Evolutionary conservation across 1,284 basidiomycete genomes (phyloP), one percentile per base, ranked within the genome.

Genomic region (Sanghuangporus sanghuang): DNA sequence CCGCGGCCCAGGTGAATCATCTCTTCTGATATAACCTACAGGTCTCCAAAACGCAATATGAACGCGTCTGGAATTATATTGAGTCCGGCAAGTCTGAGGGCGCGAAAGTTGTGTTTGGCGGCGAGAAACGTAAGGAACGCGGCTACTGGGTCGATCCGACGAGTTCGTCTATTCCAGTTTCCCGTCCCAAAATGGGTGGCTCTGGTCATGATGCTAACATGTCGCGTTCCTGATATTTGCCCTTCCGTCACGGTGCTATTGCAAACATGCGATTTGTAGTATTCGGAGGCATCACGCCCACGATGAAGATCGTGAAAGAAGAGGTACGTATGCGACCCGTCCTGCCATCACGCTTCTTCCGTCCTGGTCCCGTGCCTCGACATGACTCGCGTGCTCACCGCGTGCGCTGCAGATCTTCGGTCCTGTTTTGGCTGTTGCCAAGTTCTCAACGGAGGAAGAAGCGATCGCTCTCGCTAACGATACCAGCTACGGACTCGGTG

Each of bases 61-160:
- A 98, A 74, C 90, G 91, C 68, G 87, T 98, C 59, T 89, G 94
- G 84, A 77, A 78, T 14, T 98, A 95, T 75, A 96, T 99, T 70
- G 90, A 96, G 69, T 80, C 82, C 1, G 96, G 95, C 39, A 93
- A 92, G 75, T 72, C 84, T 67, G 87, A 92, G 71, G 96, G 96
- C 18, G 96, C 96, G 21, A 90, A 84, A 68, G 77, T 89, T 23
- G 77, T 86, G 39, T 78, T 92, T 6, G 96, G 96, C 36, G 96
- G 95, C 27, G 79, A 84, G 71, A 91, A 87, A 74, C 79, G 87
- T 68, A 61, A 77, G 1, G 81, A 81, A 3, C 88, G 87, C 72
- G 91, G 90, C 9, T 93, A 80, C 71, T 93, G 80, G 71, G 84
- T 92, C 36, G 86, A 91, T 69, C 87, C 91, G 54, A 92, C 90